Percentiles rank a stretch among this genome's conserved stretches.
These are phyloP conservation scores for Climacium dendroides DNA, from an alignment of 225 moss, liverwort and hornwort genomes.

Conservation along the genomic window DNA sequence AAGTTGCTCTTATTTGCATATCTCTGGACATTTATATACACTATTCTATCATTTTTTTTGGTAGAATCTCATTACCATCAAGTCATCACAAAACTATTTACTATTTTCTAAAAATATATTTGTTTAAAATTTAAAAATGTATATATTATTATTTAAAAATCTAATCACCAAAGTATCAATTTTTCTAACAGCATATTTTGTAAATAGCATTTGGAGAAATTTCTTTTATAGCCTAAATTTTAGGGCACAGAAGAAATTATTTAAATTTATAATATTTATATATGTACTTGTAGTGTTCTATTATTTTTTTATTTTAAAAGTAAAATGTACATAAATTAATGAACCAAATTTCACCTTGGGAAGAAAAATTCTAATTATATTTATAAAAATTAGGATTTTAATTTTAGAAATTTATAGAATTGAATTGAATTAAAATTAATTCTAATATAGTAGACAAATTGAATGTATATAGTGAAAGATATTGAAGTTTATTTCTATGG, in stretches of 20 bases:
- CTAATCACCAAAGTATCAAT: not conserved
- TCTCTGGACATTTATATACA: not conserved
- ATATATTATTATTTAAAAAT: not conserved
- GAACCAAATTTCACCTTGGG: not conserved
- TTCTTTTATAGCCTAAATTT: not conserved
- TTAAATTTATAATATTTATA: not conserved
- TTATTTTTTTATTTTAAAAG: not conserved
- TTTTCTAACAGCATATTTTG: not conserved
- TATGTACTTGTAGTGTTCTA: not conserved
- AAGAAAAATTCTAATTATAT: too few species aligned
- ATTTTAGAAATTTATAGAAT: too few species aligned
- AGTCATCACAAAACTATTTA: not conserved
- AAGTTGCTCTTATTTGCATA: not conserved
- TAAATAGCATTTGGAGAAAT: not conserved
- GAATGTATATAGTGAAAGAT: too few species aligned
- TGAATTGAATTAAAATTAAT: too few species aligned
- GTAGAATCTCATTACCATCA: not conserved
- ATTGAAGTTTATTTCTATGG: too few species aligned
- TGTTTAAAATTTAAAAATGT: not conserved
- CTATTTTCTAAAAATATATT: not conserved
- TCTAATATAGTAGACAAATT: too few species aligned
- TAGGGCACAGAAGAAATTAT: not conserved
- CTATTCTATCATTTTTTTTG: accelerated
- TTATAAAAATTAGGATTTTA: too few species aligned
- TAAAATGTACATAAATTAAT: not conserved